Base-by-base conservation (phyloP, 2,329 filamentous ascomycete species). In the Paecilomyces sp. region DNA sequence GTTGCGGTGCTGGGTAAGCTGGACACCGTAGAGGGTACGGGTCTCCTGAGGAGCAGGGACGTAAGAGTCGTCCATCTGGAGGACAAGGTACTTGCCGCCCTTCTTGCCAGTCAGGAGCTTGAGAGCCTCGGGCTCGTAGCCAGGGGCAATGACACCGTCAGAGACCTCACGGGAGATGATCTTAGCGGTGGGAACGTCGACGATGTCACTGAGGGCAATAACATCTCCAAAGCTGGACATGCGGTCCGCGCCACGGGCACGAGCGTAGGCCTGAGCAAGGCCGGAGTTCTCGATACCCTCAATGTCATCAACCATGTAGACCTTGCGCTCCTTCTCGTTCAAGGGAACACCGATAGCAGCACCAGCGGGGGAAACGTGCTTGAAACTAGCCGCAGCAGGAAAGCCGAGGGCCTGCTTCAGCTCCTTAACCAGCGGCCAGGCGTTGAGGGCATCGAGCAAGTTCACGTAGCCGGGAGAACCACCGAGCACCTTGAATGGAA, bases 211-310 rank as follows among this genome's bases (percentile, higher is more conserved):
- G 33, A 97, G 85, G 51, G 93, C 94, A 73, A 97, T 95, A 75
- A 97, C 84, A 76, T 99, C 94, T 64, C 94, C 94, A 72, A 97
- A 99, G 80, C 91, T 96, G 77, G 92, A 96, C 94, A 97, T 97
- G 69, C 94, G 90, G 80, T 99, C 94, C 55, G 94, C 92, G 65
- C 94, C 94, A 72, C 94, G 88, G 59, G 94, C 94, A 73, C 94
- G 90, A 61, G 94, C 93, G 72, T 99, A 99, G 47, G 94, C 94
- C 79, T 96, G 92, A 25, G 94, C 94, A 33, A 97, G 85, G 52
- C 83, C 83, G 8, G 93, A 97, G 54, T 84, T 85, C 77, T 96
- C 91, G 64, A 99, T 87, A 58, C 91, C 92, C 62, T 87, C 85
- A 69, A 99, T 95, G 72, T 97, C 94, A 71, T 96, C 91, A 61